Conservation (phyloP, 164 flowering plant species). For the Taxillus chinensis region DNA sequence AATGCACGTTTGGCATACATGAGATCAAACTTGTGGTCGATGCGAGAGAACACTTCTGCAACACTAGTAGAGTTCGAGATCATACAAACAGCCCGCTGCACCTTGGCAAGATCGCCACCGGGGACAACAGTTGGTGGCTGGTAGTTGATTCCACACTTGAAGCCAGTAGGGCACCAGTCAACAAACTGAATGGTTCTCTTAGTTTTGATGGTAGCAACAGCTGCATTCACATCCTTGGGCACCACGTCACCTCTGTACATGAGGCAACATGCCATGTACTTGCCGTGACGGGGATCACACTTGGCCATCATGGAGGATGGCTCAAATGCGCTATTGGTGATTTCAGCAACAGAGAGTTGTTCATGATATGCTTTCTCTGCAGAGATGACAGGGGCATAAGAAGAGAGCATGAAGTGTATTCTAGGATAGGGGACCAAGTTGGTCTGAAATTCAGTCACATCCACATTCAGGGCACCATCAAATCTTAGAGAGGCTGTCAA, state of each 20-base stretch:
- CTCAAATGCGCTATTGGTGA: conserved; percentile 58
- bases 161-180: conserved; percentile 67
- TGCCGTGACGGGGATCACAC: conserved; percentile 62
- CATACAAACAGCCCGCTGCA: conserved; percentile 67
- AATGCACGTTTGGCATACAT: conserved; percentile 61
- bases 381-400: conserved; percentile 61
- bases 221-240: conserved; percentile 67
- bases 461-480: conserved; percentile 61
- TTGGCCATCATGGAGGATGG: conserved; percentile 64
- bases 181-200: conserved; percentile 65
- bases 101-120: conserved; percentile 60
- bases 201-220: conserved; percentile 61
- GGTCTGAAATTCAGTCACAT: conserved; percentile 53
- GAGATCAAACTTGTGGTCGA: conserved; percentile 52
- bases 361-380: conserved; percentile 55
- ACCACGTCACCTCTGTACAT: conserved; percentile 71
- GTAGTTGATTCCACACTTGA: conserved; percentile 63
- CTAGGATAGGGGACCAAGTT: conserved; percentile 61
- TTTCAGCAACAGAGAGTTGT: conserved; percentile 59
- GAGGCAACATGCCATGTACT: conserved; percentile 65
- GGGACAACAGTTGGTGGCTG: conserved; percentile 69
- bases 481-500: conserved; percentile 56
- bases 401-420: conserved; percentile 69
- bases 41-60: conserved; percentile 58
- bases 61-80: conserved; percentile 65